A percentile compares a stretch with the other conserved stretches of the same genome.
phyloP scores from a whole-genome alignment of 2,329 filamentous ascomycete genomes.

The Aureobasidium mangrovei region DNA sequence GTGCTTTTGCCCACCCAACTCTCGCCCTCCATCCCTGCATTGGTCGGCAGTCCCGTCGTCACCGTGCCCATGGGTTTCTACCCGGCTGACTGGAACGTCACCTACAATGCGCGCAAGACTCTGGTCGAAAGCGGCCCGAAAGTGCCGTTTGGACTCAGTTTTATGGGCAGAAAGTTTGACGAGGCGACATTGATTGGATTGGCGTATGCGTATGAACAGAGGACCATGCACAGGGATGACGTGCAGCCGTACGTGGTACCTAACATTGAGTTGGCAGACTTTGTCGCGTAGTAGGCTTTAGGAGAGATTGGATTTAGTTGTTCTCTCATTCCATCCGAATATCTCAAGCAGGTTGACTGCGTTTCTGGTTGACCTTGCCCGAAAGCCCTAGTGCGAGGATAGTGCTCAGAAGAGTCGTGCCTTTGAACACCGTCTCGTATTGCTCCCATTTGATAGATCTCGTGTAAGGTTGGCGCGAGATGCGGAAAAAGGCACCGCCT shows the following conservation, averaged over 20 bases:
- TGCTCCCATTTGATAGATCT: conserved; percentile 26
- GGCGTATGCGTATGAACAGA: conserved; percentile 62
- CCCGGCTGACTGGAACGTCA: conserved; percentile 40
- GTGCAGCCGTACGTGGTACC: conserved; percentile 43
- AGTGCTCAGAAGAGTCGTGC: conserved; percentile 20
- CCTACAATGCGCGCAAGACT: conserved; percentile 39
- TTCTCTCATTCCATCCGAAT: too few species aligned
- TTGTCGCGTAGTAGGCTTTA: conserved; percentile 23
- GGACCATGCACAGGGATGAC: conserved; percentile 40
- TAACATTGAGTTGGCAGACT: conserved; percentile 39
- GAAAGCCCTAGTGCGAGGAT: conserved; percentile 13
- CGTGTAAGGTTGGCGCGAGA: conserved; percentile 28
- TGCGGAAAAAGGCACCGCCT: conserved; percentile 27
- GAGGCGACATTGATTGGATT: conserved; percentile 55
- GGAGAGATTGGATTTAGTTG: too few species aligned
- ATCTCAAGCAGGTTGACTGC: neutral
- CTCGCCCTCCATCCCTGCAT: conserved; percentile 41
- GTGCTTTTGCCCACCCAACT: conserved; percentile 50
- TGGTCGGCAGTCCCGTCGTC: conserved; percentile 52
- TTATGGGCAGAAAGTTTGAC: conserved; percentile 52
- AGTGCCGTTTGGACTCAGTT: conserved; percentile 53
- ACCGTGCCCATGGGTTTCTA: conserved; percentile 55
- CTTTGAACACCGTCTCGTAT: conserved; percentile 31
- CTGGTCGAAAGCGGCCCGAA: conserved; percentile 47
- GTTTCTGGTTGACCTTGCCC: neutral